Base-by-base conservation (phyloP, 768 basidiomycete species). In the Chalciporus pseudorubinellus region DNA sequence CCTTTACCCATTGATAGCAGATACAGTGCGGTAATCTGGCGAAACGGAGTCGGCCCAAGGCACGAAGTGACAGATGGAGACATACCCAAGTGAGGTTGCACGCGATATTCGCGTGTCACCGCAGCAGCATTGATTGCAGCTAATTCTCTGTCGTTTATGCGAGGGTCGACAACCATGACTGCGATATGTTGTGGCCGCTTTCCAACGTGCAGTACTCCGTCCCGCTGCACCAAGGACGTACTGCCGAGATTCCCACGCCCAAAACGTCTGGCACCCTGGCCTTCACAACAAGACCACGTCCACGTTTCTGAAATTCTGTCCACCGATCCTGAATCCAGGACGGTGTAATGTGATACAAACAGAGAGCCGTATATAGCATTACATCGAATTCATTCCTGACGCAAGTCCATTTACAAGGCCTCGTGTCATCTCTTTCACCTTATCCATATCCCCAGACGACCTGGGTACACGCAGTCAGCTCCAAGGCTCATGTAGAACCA, bases 1-100 rank as follows among this genome's bases (percentile, higher is more conserved):
- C n/a, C 70, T 83, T 73, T 65, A 90, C 94, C 95, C 97, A 65
- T 98, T 98, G 73, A 98, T 89, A 55, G 94, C 95, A 63, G 94
- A 93, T 46, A 99, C 97, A n/a, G 95, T 98, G 57, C 92, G 83
- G 74, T 98, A 98, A 72, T 98, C 94, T 95, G 66, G 22, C 59
- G 41, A 44, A 44, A 60, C 14, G 42, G 44, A 4, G 58, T 61
- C 44, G 46, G 50, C 40, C 31, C 45, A 42, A 36, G 34, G 33
- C 5, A 33, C 22, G 20, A 19, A 58, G 24, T 52, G 57, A 46
- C 49, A 7, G 39, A 36, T 39, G 40, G 42, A 53, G 36, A 52
- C 59, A 72, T 67, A 92, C 92, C 92, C 58, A 95, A 77, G 72
- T 92, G 89, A 52, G 92, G 92, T 61, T 94, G 80, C 56, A 94